Evolutionary conservation across 257 asterid species (phyloP).

Genomic region (Capsicum baccatum): DNA sequence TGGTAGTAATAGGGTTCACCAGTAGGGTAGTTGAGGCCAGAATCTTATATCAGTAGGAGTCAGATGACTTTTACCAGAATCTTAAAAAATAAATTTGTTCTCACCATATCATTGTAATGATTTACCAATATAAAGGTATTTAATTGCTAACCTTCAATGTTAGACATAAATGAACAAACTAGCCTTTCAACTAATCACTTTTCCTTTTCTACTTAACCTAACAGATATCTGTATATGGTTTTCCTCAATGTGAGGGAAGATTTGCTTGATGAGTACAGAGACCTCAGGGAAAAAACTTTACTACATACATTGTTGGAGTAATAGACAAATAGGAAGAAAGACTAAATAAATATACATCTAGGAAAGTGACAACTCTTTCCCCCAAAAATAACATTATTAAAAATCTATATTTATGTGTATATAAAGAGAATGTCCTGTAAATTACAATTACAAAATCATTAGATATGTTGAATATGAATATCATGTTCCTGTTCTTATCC

Average conservation of each 20-base stretch:
- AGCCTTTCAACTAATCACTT: not conserved
- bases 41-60: conserved; percentile 22
- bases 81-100: not conserved
- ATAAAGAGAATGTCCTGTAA: not conserved
- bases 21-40: conserved; percentile 4
- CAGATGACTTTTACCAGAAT: not conserved
- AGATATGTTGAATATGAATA: not conserved
- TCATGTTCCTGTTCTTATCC: conserved; percentile 15
- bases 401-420: not conserved
- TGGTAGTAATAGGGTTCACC: not conserved
- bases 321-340: not conserved
- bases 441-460: not conserved
- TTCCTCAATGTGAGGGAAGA: not conserved
- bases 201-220: conserved; percentile 10
- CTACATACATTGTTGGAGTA: not conserved
- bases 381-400: not conserved
- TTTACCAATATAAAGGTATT: not conserved
- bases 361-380: not conserved
- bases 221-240: not conserved
- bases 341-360: conserved; percentile 5
- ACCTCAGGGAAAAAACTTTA: not conserved
- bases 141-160: not conserved
- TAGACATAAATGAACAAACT: not conserved
- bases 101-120: not conserved
- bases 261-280: not conserved